These are phyloP conservation scores for Auricularia sp. DNA, from an alignment of 768 basidiomycete species.

Conservation along the genomic window DNA sequence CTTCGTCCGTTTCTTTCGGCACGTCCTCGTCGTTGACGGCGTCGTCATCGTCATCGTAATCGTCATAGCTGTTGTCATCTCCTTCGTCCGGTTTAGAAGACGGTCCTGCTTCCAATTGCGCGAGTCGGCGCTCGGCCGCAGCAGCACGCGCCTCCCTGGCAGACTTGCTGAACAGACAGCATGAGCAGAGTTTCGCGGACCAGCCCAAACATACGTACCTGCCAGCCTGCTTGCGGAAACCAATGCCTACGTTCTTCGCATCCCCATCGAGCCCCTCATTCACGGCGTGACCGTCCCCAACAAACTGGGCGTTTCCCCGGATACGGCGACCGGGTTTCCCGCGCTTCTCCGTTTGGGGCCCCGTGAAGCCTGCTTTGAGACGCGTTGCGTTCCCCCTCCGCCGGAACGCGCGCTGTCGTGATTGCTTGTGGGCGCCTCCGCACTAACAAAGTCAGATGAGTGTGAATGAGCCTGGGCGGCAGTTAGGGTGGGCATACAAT, in stretches of 20 bases:
- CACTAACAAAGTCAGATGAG: conserved; percentile 35
- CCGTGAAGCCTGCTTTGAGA: conserved; percentile 38
- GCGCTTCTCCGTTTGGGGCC: conserved; percentile 52
- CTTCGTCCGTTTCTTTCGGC: conserved; percentile 31
- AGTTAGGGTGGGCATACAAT: conserved; percentile 38
- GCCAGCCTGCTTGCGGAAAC: conserved; percentile 59
- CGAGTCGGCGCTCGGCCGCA: conserved; percentile 57
- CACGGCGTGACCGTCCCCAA: conserved; percentile 44
- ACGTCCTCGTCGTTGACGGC: conserved; percentile 18
- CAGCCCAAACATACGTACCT: conserved; percentile 35
- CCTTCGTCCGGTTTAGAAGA: conserved; percentile 9
- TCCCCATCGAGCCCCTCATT: conserved; percentile 31
- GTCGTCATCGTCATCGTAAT: conserved; percentile 14
- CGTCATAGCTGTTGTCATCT: conserved; percentile 12
- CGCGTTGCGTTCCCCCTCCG: conserved; percentile 26
- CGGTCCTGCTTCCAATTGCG: conserved; percentile 7
- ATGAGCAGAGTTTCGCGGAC: neutral
- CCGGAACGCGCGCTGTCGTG: conserved; percentile 42
- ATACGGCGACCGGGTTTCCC: conserved; percentile 67
- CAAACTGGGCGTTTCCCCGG: conserved; percentile 49
- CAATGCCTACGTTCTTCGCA: conserved; percentile 39
- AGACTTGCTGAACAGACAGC: conserved; percentile 43
- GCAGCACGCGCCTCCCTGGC: conserved; percentile 70
- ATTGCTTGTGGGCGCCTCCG: conserved; percentile 63
- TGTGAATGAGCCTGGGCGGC: neutral